Percentiles rank a stretch among this genome's conserved stretches.
phyloP scores from a whole-genome alignment of 2,329 filamentous ascomycete species.

The Epicoccum sorghinum region DNA sequence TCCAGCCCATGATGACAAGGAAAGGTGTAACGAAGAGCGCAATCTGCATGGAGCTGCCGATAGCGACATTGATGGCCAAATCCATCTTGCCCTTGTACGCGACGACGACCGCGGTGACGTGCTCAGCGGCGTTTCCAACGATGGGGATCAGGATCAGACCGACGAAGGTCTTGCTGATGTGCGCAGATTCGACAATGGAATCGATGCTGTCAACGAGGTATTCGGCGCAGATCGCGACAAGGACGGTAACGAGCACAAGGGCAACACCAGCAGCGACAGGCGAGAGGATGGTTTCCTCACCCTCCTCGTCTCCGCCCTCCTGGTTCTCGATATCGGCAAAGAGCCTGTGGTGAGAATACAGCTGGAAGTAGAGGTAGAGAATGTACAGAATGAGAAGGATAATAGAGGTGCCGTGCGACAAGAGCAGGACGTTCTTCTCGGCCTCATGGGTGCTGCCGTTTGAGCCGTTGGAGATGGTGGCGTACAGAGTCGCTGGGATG shows the following conservation, averaged over 20 bases:
- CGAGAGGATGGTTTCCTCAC: constrained; percentile 49
- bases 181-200: constrained; percentile 57
- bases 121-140: constrained; percentile 70
- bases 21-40: constrained; percentile 67
- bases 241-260: constrained; percentile 55
- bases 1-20: constrained; percentile 67
- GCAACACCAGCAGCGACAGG: constrained; percentile 54
- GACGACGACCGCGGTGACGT: constrained; percentile 67
- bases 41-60: constrained; percentile 71
- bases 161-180: constrained; percentile 63
- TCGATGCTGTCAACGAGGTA: constrained; percentile 63
- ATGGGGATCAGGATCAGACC: constrained; percentile 69
- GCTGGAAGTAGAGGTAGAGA: constrained; percentile 62
- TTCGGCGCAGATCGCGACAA: constrained; percentile 59
- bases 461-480: constrained; percentile 44
- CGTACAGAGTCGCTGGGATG: constrained; percentile 60
- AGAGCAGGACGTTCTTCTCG: constrained; percentile 55
- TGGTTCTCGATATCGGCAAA: constrained; percentile 52
- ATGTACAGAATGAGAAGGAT: constrained; percentile 61
- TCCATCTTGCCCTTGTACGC: constrained; percentile 73
- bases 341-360: constrained; percentile 56
- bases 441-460: constrained; percentile 44
- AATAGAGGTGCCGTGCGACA: constrained; percentile 61
- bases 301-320: constrained; percentile 38
- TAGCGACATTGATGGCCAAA: constrained; percentile 68